These are phyloP conservation scores for Cyberlindnera maclurae DNA, from an alignment of 805 yeast species.

Conservation along the genomic window DNA sequence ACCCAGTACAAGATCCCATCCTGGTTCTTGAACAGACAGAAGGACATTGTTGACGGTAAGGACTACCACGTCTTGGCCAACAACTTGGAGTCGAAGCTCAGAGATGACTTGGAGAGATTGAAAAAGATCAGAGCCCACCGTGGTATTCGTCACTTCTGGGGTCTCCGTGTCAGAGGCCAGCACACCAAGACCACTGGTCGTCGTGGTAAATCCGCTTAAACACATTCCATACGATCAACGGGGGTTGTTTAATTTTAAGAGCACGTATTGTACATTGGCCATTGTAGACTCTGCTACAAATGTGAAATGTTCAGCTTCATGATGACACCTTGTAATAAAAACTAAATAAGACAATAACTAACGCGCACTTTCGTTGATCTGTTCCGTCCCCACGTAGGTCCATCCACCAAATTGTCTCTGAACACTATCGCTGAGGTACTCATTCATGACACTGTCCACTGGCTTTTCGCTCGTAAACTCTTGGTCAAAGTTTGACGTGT, in stretches of 20 bases:
- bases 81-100: conserved; percentile 97
- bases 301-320: too few relatives aligned
- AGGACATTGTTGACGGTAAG: conserved; percentile 97
- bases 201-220: conserved; percentile 48
- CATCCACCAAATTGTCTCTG: conserved; percentile 98
- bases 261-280: conserved; percentile 11
- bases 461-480: conserved; percentile 92
- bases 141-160: conserved; percentile 99
- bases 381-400: conserved; percentile 80
- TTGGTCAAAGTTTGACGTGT: conserved; percentile 88
- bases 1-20: conserved; percentile 98
- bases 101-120: conserved; percentile 99
- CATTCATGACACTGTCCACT: conserved; percentile 91
- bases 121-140: conserved; percentile 99
- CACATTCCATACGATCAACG: conserved; percentile 1
- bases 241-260: conserved; percentile 1
- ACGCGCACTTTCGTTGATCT: conserved; percentile 27
- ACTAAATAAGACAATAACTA: not conserved
- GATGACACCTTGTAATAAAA: not conserved
- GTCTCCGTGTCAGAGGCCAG: conserved; percentile 99
- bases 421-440: conserved; percentile 85
- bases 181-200: conserved; percentile 99
- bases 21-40: conserved; percentile 99
- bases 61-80: conserved; percentile 98
- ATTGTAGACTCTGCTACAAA: not conserved